Evolutionary conservation across 805 yeast species (phyloP), one percentile per base, ranked within the genome.

Genomic region (Sugiyamaella marilandica): DNA sequence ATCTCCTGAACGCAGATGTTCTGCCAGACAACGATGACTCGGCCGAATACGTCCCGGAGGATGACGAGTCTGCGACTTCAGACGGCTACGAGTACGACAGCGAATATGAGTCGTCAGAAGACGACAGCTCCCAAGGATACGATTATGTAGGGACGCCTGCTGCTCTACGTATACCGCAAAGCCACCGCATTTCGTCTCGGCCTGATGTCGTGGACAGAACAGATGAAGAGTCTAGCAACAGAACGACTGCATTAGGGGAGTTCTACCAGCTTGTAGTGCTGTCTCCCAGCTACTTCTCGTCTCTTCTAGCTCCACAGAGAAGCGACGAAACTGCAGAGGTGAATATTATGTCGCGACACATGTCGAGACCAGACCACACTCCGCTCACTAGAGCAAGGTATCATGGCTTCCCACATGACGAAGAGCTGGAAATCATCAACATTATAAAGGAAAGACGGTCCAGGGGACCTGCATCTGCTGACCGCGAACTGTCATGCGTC

Each of bases 401-500:
- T 39, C 31, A 33, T 13, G 13, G 47, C 9, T 18, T 32, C n/a
- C 29, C 24, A 7, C 39, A 18, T 4, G 54, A 54, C 16, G 59
- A 54, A 10, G 50, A 41, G 7, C 13, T 24, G 41, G 54, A 39
- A 29, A 52, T 43, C 19, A 47, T 51, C 19, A 45, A 46, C n/a
- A 16, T 55, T n/a, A 45, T 55, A 16, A 46, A 37, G 21, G 57
- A 55, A 10, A 56, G 59, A n/a, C 53, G 59, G 19, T 9, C 44
- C 2, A 10, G 32, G 2, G 41, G 34, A 5, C 5, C 54, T 5
- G 41, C 16, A 9, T 39, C 52, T 10, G 62, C 60, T 8, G 62
- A 59, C 13, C 66, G 65, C 1, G 71, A 67, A 66, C 66, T 26
- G 60, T 69, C 2, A 65, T 90, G 97, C 69, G 95, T 87, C 5